These are phyloP conservation scores for Leccinum barrowsii DNA, from an alignment of 768 basidiomycete species.

Conservation along the genomic window DNA sequence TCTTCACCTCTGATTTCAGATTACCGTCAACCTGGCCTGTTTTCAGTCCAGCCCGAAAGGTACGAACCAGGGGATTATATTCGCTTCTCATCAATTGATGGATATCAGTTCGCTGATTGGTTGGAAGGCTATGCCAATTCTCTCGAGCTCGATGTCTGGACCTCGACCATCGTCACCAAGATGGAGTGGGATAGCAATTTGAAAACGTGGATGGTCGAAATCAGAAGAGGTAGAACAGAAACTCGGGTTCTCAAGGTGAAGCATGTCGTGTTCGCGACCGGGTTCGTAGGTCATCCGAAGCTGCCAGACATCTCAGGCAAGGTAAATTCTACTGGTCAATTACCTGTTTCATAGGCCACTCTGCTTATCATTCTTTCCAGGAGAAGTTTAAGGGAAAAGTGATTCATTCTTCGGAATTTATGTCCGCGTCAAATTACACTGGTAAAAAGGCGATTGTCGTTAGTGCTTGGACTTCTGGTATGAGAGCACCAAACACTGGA, in stretches of 20 bases:
- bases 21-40: conserved; percentile 60
- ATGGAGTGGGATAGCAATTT: conserved; percentile 36
- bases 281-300: conserved; percentile 43
- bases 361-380: conserved; percentile 20
- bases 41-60: conserved; percentile 49
- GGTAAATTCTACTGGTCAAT: conserved; percentile 20
- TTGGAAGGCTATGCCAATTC: conserved; percentile 57
- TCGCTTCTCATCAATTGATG: background rate
- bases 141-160: conserved; percentile 65
- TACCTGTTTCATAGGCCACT: background rate
- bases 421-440: conserved; percentile 42
- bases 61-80: conserved; percentile 5
- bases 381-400: conserved; percentile 51
- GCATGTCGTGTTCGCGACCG: conserved; percentile 59
- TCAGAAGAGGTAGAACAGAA: conserved; percentile 33
- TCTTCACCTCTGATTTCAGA: conserved; percentile 23
- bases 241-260: conserved; percentile 38
- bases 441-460: conserved; percentile 69
- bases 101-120: conserved; percentile 58
- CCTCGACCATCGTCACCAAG: conserved; percentile 41
- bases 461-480: conserved; percentile 61
- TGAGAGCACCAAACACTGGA: background rate
- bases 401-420: conserved; percentile 52
- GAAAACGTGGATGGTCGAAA: conserved; percentile 43
- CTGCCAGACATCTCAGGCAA: conserved; percentile 44